Conservation (phyloP, 306 rosid species). For the Cicer pinnatifidum region DNA sequence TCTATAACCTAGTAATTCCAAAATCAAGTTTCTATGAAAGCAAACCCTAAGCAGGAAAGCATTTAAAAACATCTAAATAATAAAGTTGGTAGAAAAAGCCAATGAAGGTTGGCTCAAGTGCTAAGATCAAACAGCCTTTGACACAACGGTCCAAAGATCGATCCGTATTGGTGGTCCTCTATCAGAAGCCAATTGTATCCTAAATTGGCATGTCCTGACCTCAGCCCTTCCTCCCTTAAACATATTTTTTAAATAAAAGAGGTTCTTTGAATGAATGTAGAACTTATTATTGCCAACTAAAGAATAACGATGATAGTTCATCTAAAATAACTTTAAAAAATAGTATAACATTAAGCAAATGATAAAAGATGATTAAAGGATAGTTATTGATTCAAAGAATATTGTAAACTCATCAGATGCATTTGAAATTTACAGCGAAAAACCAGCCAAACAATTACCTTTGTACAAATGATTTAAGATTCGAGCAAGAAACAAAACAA, state of each 20-base stretch:
- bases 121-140: constrained; percentile 14
- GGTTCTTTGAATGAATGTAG: constrained; percentile 3
- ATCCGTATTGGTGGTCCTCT: constrained; percentile 1
- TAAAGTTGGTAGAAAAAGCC: constrained; percentile 15
- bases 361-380: background rate
- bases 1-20: constrained; percentile 13
- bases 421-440: background rate
- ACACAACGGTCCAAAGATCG: background rate
- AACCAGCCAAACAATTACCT: background rate
- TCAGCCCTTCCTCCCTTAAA: constrained; percentile 4
- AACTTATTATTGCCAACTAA: constrained; percentile 27
- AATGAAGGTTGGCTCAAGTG: constrained; percentile 6
- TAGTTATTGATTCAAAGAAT: constrained; percentile 25
- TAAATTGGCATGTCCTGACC: constrained; percentile 25
- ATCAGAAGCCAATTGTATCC: constrained; percentile 15
- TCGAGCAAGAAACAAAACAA: constrained; percentile 14
- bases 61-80: constrained; percentile 20
- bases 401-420: constrained; percentile 22
- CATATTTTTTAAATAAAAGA: background rate
- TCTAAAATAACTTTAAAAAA: constrained; percentile 20
- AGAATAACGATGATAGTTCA: constrained; percentile 14
- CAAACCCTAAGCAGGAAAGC: constrained; percentile 6
- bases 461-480: constrained; percentile 20
- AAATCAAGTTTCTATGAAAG: constrained; percentile 22
- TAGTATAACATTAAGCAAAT: background rate